Evolutionary conservation across 1,284 basidiomycete species (phyloP), one percentile per base, ranked within the genome.

Genomic region (Ustilago bromivora): DNA sequence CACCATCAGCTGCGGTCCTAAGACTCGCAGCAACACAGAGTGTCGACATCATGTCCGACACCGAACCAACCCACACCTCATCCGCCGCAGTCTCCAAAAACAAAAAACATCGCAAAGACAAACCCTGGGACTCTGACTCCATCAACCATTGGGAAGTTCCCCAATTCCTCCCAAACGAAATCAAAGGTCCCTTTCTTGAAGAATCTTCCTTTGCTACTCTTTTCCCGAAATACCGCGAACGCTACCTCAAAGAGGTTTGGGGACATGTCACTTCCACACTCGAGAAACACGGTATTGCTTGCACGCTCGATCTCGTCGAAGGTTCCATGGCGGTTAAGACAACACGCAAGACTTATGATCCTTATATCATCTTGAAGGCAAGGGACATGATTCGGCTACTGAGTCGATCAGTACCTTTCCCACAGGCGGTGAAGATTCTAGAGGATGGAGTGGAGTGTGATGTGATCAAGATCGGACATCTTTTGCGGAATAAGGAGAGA

Each of bases 71-170:
- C 40, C 7, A 12, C 40, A 43, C 2, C 13, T 10, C 49, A 17
- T 15, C 59, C 10, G 32, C 34, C 10, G 54, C 61, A 34, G 61
- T 66, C 4, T 61, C 60, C 57, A 85, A 86, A 76, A 86, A 85
- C 78, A 83, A 81, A 62, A 78, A 81, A 32, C 82, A 83, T 59
- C 78, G 84, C 53, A 86, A 86, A 66, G 84, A 85, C 69, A 85
- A 85, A 54, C 84, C 83, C 9, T 99, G 96, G 97, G 96, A 99
- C 87, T 97, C 95, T 54, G 96, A 98, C 85, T 95, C 98, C 82
- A 95, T 98, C 87, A 94, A 99, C 89, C 96, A 98, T 92, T 98
- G 96, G 96, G 94, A 94, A 87, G 88, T 97, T 49, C 92, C 95
- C 23, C 87, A 91, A 17, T 96, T 98, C 88, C 82, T 69, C 8